A percentile compares a stretch with the other conserved stretches of the same genome.
Evolutionary conservation across 1,284 basidiomycete species (phyloP).

Genomic region (Fomitopsis betulina): DNA sequence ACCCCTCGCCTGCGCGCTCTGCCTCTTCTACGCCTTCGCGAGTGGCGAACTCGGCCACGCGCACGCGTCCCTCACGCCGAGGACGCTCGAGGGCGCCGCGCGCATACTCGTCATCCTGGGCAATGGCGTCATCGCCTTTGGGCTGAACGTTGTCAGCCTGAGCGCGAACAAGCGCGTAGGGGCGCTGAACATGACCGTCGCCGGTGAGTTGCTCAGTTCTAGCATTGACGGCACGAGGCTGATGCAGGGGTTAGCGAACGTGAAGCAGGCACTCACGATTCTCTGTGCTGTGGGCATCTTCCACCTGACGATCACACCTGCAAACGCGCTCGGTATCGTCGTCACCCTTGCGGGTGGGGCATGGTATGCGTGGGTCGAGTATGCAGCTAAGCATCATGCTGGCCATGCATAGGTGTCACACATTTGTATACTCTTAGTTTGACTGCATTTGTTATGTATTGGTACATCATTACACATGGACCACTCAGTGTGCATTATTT

Average conservation of each 20-base stretch:
- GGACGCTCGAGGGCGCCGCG: conserved; percentile 27
- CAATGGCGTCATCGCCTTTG: conserved; percentile 87
- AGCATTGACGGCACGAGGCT: background rate
- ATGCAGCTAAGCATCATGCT: conserved; percentile 42
- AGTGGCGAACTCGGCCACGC: conserved; percentile 78
- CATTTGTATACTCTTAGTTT: background rate
- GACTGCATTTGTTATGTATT: background rate
- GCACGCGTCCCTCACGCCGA: conserved; percentile 28
- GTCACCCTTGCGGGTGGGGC: conserved; percentile 83
- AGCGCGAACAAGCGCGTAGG: conserved; percentile 89
- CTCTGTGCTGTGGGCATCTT: conserved; percentile 82
- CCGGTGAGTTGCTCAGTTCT: conserved; percentile 45
- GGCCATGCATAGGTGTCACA: background rate
- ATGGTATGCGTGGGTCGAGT: conserved; percentile 78
- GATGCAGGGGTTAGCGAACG: conserved; percentile 52
- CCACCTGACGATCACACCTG: conserved; percentile 71
- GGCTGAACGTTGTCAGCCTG: conserved; percentile 88
- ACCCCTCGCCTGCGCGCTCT: conserved; percentile 86
- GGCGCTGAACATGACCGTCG: conserved; percentile 83
- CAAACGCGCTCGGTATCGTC: conserved; percentile 77
- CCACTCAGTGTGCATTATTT: too few relatives aligned
- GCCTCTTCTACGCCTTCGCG: conserved; percentile 68
- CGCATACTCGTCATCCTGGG: conserved; percentile 56
- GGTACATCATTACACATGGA: too few relatives aligned
- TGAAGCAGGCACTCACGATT: conserved; percentile 94